Evolutionary conservation across 2,329 filamentous ascomycete genomes (phyloP), one percentile per base, ranked within the genome.

Genomic region (Aspergillus ustus): DNA sequence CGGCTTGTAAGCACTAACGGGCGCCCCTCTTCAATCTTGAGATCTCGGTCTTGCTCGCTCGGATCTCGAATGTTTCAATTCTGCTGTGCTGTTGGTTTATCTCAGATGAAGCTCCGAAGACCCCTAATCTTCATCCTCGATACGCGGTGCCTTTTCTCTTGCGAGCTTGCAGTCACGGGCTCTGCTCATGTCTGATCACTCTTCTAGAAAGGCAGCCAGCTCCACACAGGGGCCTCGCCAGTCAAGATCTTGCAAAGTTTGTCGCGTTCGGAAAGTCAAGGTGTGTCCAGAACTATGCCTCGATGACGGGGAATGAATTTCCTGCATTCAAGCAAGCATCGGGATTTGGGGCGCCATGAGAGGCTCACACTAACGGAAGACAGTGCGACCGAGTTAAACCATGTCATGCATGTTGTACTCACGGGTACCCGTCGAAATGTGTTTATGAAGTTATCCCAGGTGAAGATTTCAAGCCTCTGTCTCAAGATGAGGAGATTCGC

Each of bases 321-420:
- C 22, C 19, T 25, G 25, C 25, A 25, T 3, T 25, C 25, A 25
- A 25, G 20, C 25, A 25, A 25, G 20, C 7, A 34, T 44, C 40
- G 13, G 44, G 20, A 7, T 15, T 49, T 46, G 25, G 19, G 25
- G 17, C 37, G 19, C 25, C 34, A 44, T 13, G 48, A 34, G n/a
- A 31, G 25, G 19, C 17, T 34, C 50, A 9, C 50, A 56, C 55
- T 64, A 61, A 59, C 34, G 9, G 25, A 50, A 31, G 29, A 52
- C 67, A 77, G 75, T 77, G 75, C 63, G 75, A 77, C 60, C 74
- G 75, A 51, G 72, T 77, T 28, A 74, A 74, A 59, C 75, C 75
- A 58, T 77, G 75, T 60, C 74, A 77, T 61, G 75, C 75, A 55
- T 77, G 75, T 62, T 77, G 75, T 60, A 74, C 75, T 7, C 75